Evolutionary conservation across 2,329 filamentous ascomycete species (phyloP).

Genomic region (Fusarium guadeloupense): DNA sequence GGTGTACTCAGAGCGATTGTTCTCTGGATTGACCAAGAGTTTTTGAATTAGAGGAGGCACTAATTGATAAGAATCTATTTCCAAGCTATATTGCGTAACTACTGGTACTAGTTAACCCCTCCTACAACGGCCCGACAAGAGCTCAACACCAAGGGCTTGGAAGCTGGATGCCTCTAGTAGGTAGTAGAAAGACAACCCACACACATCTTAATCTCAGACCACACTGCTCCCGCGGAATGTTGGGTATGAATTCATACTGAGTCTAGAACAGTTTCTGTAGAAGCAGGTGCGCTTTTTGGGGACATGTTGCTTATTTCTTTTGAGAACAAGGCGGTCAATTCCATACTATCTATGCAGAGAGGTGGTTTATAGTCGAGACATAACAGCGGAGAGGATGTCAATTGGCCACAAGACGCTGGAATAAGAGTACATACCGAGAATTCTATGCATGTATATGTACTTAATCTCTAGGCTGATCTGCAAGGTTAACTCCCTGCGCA

Average conservation of each 20-base stretch:
- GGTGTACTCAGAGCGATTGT: constrained; percentile 17
- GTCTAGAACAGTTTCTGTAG: constrained; percentile 8
- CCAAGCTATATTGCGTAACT: constrained; percentile 14
- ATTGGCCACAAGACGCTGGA: constrained; percentile 30
- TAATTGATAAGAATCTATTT: neutral
- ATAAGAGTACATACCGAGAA: constrained; percentile 22
- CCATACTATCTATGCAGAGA: neutral
- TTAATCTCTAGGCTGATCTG: constrained; percentile 23
- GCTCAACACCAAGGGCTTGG: constrained; percentile 30
- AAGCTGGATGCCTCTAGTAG: neutral
- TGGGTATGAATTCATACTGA: neutral
- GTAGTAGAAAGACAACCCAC: constrained; percentile 27
- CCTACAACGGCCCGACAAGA: constrained; percentile 35
- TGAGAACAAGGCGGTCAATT: constrained; percentile 33
- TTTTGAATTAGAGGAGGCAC: neutral
- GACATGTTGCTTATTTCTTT: constrained; percentile 13
- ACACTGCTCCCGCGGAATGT: constrained; percentile 10
- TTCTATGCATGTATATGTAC: constrained; percentile 30
- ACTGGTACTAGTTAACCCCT: constrained; percentile 22
- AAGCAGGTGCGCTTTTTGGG: neutral
- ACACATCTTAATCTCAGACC: constrained; percentile 7
- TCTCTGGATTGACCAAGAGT: neutral
- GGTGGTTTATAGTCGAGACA: constrained; percentile 25
- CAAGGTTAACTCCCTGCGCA: constrained; percentile 16
- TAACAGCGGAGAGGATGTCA: constrained; percentile 25